A percentile compares a stretch with the other conserved stretches of the same genome.
Conservation (phyloP, 495 filamentous ascomycete genomes). For the Neurospora sp. region DNA sequence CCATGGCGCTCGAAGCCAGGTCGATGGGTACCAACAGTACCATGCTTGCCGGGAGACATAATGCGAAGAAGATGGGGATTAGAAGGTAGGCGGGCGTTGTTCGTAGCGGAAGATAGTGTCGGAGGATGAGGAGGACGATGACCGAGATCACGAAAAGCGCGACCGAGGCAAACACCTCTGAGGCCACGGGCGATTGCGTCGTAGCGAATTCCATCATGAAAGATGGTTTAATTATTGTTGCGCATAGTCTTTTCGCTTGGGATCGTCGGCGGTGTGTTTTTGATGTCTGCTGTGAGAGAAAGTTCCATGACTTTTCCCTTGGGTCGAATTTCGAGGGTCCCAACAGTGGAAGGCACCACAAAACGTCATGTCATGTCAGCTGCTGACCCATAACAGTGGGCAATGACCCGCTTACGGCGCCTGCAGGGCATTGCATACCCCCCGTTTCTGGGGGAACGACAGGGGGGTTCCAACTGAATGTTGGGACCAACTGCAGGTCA, state of each 20-base stretch:
- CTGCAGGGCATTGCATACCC: neutral
- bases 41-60: conserved; percentile 86
- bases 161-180: conserved; percentile 55
- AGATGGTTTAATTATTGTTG: neutral
- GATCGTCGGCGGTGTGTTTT: neutral
- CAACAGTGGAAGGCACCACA: neutral
- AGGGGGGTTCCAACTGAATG: neutral
- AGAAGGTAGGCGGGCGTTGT: conserved; percentile 85
- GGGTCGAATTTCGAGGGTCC: neutral
- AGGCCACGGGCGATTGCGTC: conserved; percentile 19
- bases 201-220: conserved; percentile 11
- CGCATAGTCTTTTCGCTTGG: neutral
- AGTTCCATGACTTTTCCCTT: neutral
- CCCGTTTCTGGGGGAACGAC: neutral
- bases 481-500: neutral
- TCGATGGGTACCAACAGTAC: conserved; percentile 95
- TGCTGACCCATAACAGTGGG: neutral
- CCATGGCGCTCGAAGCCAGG: conserved; percentile 71
- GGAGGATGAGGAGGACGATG: conserved; percentile 70
- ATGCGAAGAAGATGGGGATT: conserved; percentile 83
- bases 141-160: conserved; percentile 63
- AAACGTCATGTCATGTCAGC: neutral
- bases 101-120: conserved; percentile 82
- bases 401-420: neutral
- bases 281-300: neutral